phyloP scores from a whole-genome alignment of 2,329 filamentous ascomycete species.

The Triangularia verruculosa region DNA sequence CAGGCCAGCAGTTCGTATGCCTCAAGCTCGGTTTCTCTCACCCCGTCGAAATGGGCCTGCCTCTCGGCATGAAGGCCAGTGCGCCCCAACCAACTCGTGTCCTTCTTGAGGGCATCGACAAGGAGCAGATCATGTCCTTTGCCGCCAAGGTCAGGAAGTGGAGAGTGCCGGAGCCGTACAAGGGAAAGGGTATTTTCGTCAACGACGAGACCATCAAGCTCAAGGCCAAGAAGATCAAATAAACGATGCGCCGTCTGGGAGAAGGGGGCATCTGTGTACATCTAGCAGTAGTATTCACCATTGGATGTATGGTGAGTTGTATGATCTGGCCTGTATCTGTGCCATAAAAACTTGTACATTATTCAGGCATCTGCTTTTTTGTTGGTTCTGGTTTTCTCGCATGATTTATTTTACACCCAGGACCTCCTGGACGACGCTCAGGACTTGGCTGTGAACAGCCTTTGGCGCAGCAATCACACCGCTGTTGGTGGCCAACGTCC shows the following conservation, averaged over 20 bases:
- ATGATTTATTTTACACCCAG: constrained; percentile 46
- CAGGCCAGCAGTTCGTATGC: constrained; percentile 83
- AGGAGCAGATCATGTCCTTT: constrained; percentile 84
- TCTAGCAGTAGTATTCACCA: constrained; percentile 19
- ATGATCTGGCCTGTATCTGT: constrained; percentile 15
- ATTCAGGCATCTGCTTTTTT: constrained; percentile 9
- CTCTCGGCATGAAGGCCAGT: constrained; percentile 77
- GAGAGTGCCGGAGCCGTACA: constrained; percentile 94
- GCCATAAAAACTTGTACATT: constrained; percentile 29
- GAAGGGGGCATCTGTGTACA: constrained; percentile 17
- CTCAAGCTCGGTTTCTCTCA: constrained; percentile 97
- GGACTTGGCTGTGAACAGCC: constrained; percentile 70
- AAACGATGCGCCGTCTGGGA: constrained; percentile 33
- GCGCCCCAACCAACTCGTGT: constrained; percentile 89
- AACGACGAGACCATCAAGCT: constrained; percentile 97
- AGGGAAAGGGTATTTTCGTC: constrained; percentile 98
- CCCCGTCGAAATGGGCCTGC: constrained; percentile 85
- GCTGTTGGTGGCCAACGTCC: constrained; percentile 86
- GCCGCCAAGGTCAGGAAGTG: constrained; percentile 84
- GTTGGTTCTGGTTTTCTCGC: background rate
- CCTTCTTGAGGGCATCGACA: constrained; percentile 82
- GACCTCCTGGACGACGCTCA: constrained; percentile 79
- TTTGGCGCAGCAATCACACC: constrained; percentile 86
- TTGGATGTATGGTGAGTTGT: constrained; percentile 6
- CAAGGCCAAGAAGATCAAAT: constrained; percentile 98